Conservation (phyloP, 371 early-diverging fungal species). For the Dinochytrium kinnereticum region DNA sequence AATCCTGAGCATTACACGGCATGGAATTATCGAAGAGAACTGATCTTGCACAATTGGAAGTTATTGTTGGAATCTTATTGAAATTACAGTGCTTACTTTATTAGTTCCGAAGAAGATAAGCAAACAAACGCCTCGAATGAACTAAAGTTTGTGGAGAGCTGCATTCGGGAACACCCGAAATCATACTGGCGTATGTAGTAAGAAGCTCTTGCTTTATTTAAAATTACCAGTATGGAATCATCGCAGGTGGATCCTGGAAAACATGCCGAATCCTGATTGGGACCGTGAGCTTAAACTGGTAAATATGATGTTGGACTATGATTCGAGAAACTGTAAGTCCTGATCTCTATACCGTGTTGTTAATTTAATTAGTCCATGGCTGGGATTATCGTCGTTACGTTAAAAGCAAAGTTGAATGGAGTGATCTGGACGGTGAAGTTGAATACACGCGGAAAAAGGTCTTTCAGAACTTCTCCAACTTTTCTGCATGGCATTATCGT, state of each 20-base stretch:
- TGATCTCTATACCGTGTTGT: neutral
- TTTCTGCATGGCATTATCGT: slow-evolving; percentile 96
- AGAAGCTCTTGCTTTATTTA: neutral
- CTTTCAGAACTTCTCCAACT: slow-evolving; percentile 89
- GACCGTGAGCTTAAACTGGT: slow-evolving; percentile 77
- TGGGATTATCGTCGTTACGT: slow-evolving; percentile 94
- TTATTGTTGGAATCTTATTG: neutral
- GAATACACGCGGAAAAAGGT: slow-evolving; percentile 87
- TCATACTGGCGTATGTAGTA: slow-evolving; percentile 80
- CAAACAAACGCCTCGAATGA: slow-evolving; percentile 20
- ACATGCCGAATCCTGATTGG: slow-evolving; percentile 80
- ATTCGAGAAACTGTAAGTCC: slow-evolving; percentile 89
- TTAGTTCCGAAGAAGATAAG: slow-evolving; percentile 42
- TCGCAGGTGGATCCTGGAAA: slow-evolving; percentile 83
- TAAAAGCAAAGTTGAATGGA: slow-evolving; percentile 53
- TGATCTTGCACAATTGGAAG: slow-evolving; percentile 9
- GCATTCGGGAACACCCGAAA: slow-evolving; percentile 65
- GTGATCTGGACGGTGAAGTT: slow-evolving; percentile 66
- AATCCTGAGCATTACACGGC: slow-evolving; percentile 93
- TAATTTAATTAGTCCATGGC: slow-evolving; percentile 76
- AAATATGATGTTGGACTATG: slow-evolving; percentile 76
- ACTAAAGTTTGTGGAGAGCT: slow-evolving; percentile 32
- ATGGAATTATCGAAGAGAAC: slow-evolving; percentile 81
- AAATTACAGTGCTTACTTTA: slow-evolving; percentile 8
- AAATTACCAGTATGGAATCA: slow-evolving; percentile 79